A percentile compares a stretch with the other conserved stretches of the same genome.
Evolutionary conservation across 2,329 filamentous ascomycete genomes (phyloP).

Genomic region (Colletotrichum siamense): DNA sequence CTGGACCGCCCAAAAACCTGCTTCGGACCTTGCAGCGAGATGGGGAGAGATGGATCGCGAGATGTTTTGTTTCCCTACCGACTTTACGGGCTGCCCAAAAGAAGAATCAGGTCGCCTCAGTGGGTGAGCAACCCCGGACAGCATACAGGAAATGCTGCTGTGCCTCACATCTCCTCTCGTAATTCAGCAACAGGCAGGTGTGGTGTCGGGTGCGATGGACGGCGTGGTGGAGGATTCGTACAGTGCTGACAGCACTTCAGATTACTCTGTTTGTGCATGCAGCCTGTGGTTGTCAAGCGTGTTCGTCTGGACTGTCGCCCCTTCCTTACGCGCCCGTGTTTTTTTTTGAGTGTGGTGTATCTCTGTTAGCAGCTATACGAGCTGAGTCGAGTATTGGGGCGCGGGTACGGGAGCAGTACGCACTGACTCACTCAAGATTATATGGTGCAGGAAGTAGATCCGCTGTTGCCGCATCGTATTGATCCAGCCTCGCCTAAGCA

Average conservation of each 20-base stretch:
- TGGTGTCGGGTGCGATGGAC: background rate
- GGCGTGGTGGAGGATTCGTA: background rate
- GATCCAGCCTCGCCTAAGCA: background rate
- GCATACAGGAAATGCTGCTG: background rate
- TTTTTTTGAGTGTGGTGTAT: background rate
- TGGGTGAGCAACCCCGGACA: background rate
- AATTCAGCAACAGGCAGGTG: background rate
- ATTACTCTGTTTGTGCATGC: background rate
- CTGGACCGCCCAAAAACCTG: background rate
- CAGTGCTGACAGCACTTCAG: background rate
- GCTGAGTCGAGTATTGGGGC: slow-evolving; percentile 1
- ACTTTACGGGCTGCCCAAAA: background rate
- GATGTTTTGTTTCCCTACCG: background rate
- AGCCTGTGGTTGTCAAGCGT: background rate
- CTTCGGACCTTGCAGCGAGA: background rate
- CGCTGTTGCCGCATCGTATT: slow-evolving; percentile 2
- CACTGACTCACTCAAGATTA: rapidly evolving
- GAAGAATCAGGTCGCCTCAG: background rate
- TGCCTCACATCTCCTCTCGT: background rate
- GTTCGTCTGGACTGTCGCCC: background rate
- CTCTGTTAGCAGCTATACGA: slow-evolving; percentile 20
- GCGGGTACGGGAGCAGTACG: background rate
- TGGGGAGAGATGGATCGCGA: background rate
- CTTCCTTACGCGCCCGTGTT: background rate
- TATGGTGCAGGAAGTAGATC: background rate